Evolutionary conservation across 345 rosid genomes (phyloP).

Genomic region (Carallia brachiata): DNA sequence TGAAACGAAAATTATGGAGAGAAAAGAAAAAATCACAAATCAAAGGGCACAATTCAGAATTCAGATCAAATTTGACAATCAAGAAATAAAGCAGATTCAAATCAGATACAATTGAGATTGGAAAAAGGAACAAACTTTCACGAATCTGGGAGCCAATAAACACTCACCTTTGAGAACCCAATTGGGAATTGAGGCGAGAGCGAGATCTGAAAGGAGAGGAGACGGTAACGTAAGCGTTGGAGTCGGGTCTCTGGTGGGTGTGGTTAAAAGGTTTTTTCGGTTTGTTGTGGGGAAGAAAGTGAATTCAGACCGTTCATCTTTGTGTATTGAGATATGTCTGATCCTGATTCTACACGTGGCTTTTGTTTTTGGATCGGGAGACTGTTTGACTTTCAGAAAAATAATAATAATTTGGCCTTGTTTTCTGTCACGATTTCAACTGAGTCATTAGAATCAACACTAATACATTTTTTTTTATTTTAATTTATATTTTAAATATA

Average conservation of each 20-base stretch:
- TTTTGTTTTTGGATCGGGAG: background rate
- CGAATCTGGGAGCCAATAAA: too few species aligned
- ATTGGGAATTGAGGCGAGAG: background rate
- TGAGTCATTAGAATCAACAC: too few species aligned
- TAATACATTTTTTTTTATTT: too few species aligned
- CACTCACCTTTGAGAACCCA: conserved; percentile 3
- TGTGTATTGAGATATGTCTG: background rate
- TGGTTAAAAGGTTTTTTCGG: background rate
- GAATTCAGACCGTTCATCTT: conserved; percentile 16
- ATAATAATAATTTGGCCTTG: too few species aligned
- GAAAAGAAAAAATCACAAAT: too few species aligned
- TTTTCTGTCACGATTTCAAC: too few species aligned
- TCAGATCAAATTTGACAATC: background rate
- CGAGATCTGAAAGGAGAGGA: background rate
- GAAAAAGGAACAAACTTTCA: background rate
- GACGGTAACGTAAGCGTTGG: background rate
- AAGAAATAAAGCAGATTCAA: background rate
- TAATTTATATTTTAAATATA: too few species aligned
- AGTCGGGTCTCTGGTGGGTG: background rate
- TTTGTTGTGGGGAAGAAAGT: background rate
- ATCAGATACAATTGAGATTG: background rate
- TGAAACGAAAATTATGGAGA: too few species aligned
- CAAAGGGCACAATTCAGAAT: too few species aligned
- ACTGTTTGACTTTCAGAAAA: too few species aligned
- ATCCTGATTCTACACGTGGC: conserved; percentile 17